Evolutionary conservation across 257 asterid genomes (phyloP), one percentile per base, ranked within the genome.

Genomic region (Solanum habrochaites): DNA sequence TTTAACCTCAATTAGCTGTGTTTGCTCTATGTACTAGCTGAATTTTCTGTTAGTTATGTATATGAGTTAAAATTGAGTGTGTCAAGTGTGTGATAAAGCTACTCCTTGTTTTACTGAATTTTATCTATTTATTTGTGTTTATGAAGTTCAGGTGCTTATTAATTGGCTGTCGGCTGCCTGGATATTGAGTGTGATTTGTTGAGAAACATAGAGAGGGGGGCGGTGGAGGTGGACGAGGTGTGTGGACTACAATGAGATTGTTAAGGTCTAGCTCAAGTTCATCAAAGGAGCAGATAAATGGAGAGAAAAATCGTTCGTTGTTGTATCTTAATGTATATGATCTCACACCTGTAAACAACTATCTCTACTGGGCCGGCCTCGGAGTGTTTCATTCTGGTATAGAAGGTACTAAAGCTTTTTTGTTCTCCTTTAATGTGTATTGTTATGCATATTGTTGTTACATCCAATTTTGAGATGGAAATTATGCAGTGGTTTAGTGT

Each of bases 381-480:
- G 98, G 98, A 62, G 93, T 95, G 85, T 95, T 93, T 88, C 98
- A 94, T 91, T 94, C 98, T 16, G 98, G 98, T 40, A 93, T 95
- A 89, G 97, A 95, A 95, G 98, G 98, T 95, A 95, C 47, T 15
- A 81, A 85, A 42, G 16, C 27, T 16, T 81, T 3, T 32, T 25
- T 8, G 5, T 40, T 74, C 43, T 18, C 80, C 77, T 83, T 73
- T 64, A 25, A 27, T 86, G 14, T 80, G 43, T 47, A 31, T 47
- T 20, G 21, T 29, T 31, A 31, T 81, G 11, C 42, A 29, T 80
- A 47, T 20, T 49, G 85, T 7, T 49, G 69, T 81, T 45, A 27
- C 40, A 45, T 78, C 42, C 25, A 16, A 27, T 78, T 78, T 78
- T 78, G 66, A 29, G 18, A 27, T 78, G 84, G 15, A 45, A 78